Percentiles rank a stretch among this genome's conserved stretches.
Evolutionary conservation across 306 rosid genomes (phyloP).

Genomic region (Amphicarpaea edgeworthii): DNA sequence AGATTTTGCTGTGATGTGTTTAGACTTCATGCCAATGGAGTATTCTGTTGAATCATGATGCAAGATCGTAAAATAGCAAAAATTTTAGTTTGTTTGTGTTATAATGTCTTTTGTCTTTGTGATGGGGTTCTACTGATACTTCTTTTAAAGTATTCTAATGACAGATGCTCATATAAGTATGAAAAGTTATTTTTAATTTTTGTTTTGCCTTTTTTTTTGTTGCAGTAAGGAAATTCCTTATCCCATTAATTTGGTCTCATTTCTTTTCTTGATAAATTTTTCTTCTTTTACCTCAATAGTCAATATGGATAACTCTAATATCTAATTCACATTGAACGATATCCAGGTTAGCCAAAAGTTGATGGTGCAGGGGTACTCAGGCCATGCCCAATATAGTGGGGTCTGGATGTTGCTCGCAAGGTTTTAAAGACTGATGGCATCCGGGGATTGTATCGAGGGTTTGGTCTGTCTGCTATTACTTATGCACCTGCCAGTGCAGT

Average conservation of each 20-base stretch:
- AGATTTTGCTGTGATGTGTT: constrained; percentile 23
- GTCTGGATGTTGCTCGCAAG: constrained; percentile 86
- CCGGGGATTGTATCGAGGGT: constrained; percentile 90
- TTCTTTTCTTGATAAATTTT: constrained; percentile 27
- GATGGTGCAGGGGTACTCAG: constrained; percentile 98
- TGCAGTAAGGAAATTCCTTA: background rate
- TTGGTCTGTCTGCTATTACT: constrained; percentile 89
- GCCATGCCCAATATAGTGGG: constrained; percentile 84
- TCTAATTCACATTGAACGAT: constrained; percentile 41
- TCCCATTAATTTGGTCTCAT: constrained; percentile 24
- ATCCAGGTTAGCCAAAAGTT: constrained; percentile 90
- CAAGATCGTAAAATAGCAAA: background rate
- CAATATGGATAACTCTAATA: constrained; percentile 13
- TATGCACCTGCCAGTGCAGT: constrained; percentile 96
- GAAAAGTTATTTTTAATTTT: background rate
- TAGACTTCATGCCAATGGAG: background rate
- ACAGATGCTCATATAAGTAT: constrained; percentile 15
- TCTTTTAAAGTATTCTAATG: constrained; percentile 28
- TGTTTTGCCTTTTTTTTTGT: constrained; percentile 1
- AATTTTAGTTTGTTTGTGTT: constrained; percentile 16
- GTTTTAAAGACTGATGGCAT: constrained; percentile 75
- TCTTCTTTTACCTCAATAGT: constrained; percentile 4
- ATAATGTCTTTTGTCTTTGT: constrained; percentile 26
- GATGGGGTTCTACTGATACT: constrained; percentile 10
- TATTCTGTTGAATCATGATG: constrained; percentile 18